Base-by-base conservation (phyloP, 1,139 yeast genomes). In the Geotrichum reessii region DNA sequence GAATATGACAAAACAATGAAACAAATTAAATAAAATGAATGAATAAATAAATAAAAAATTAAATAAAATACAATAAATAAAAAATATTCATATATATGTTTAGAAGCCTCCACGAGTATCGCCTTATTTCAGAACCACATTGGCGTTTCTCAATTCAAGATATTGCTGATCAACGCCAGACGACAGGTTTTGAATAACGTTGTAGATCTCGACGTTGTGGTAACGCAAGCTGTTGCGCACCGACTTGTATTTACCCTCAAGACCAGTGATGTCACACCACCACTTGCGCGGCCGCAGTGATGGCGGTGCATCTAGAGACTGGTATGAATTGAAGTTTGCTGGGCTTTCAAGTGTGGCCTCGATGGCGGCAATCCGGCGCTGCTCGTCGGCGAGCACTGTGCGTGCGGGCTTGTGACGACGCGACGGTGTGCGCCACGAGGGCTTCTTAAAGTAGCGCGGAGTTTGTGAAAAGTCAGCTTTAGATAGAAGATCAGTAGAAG, bases 131-230 rank as follows among this genome's bases (percentile, higher is more conserved):
- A 92, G 78, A 8, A 92, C 83, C 24, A 92, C 92, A 69, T 91
- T 87, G 47, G 97, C 98, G 52, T 90, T 91, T 65, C 99, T 79
- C 63, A 93, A 76, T 65, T 88, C 87, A 69, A 93, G 77, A 70
- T 91, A 93, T 71, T 90, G 96, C 73, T 93, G 98, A 73, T 93
- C 98, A 21, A 87, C 89, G 28, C 97, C 96, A 1, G 95, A 87
- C 1, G 92, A 86, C 84, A 93, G 82, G 62, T 83, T 82, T 70
- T 84, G 85, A 61, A 87, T 82, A 27, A 90, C 87, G 59, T 85
- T 87, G 72, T 83, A 93, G 40, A 95, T 85, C 72, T 93, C 99
- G 55, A 83, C 84, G 69, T 93, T 86, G 73, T 88, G 84, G 72
- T 84, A 93, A 59, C 97, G 76, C 61, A 93, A 76, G 49, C 89